phyloP scores from a whole-genome alignment of 805 yeast species.

The Wickerhamomyces sydowiorum region DNA sequence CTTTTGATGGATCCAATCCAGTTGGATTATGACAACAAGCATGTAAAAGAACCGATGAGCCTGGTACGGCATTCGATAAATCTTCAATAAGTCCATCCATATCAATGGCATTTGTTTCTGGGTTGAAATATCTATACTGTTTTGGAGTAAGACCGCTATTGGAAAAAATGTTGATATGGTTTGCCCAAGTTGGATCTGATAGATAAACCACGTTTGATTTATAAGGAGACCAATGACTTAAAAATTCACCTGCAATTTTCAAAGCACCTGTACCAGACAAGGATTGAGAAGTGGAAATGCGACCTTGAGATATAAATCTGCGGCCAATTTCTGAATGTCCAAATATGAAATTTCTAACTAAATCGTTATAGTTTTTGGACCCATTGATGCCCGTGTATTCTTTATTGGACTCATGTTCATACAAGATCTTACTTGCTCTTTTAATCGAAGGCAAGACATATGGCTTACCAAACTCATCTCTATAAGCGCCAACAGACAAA shows the following conservation, averaged over 20 bases:
- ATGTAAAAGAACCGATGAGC: conserved; percentile 70
- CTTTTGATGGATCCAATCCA: conserved; percentile 82
- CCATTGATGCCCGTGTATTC: conserved; percentile 90
- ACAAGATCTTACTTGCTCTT: conserved; percentile 52
- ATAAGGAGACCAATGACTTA: conserved; percentile 51
- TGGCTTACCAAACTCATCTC: conserved; percentile 84
- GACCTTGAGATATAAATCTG: conserved; percentile 43
- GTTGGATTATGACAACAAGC: conserved; percentile 98
- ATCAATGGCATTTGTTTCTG: conserved; percentile 55
- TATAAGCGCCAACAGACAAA: conserved; percentile 63
- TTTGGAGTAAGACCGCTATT: conserved; percentile 63
- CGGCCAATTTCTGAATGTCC: conserved; percentile 57
- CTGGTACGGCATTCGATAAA: conserved; percentile 46
- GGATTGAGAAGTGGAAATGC: conserved; percentile 83
- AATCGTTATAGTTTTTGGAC: conserved; percentile 54
- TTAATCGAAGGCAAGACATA: conserved; percentile 77
- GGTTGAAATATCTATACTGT: conserved; percentile 69
- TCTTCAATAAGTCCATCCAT: conserved; percentile 58
- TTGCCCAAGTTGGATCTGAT: conserved; percentile 94
- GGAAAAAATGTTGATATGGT: conserved; percentile 75
- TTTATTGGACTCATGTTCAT: conserved; percentile 48
- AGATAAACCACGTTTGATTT: conserved; percentile 46
- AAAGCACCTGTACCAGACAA: conserved; percentile 95
- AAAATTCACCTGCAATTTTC: conserved; percentile 76
- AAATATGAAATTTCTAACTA: conserved; percentile 68